These are phyloP conservation scores for Cercospora sesami DNA, from an alignment of 2,329 filamentous ascomycete species.

Conservation along the genomic window DNA sequence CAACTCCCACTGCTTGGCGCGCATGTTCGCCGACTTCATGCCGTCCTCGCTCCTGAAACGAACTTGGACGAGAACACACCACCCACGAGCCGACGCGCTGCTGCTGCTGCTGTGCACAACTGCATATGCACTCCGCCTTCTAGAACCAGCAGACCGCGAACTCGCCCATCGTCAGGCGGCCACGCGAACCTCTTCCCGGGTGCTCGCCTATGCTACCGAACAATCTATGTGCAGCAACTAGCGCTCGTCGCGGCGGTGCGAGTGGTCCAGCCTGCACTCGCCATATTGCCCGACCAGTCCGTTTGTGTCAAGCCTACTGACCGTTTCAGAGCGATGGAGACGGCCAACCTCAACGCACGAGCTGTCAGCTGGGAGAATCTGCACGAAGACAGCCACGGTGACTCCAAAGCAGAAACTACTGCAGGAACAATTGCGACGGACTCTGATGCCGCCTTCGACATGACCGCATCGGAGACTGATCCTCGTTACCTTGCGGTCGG, in stretches of 20 bases:
- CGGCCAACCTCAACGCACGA: background rate
- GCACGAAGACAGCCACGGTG: background rate
- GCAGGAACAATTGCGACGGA: background rate
- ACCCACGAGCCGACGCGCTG: background rate
- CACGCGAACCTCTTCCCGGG: background rate
- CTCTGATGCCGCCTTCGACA: background rate
- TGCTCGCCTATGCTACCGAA: constrained; percentile 1
- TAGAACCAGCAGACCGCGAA: background rate
- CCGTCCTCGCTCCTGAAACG: background rate
- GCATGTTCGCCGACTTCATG: background rate
- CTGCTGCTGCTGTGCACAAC: background rate
- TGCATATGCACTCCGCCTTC: background rate
- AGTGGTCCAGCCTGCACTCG: background rate
- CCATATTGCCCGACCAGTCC: background rate
- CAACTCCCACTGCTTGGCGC: background rate
- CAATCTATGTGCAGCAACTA: constrained; percentile 4
- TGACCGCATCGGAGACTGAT: background rate
- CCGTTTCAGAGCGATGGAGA: background rate
- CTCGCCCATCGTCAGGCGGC: background rate
- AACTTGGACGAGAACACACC: background rate
- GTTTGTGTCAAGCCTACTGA: background rate
- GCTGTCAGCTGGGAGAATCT: background rate
- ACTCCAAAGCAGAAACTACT: background rate
- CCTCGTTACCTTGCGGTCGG: background rate
- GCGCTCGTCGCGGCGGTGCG: background rate